Conservation (phyloP, 495 filamentous ascomycete genomes). For the Aspergillus bertholletiae region DNA sequence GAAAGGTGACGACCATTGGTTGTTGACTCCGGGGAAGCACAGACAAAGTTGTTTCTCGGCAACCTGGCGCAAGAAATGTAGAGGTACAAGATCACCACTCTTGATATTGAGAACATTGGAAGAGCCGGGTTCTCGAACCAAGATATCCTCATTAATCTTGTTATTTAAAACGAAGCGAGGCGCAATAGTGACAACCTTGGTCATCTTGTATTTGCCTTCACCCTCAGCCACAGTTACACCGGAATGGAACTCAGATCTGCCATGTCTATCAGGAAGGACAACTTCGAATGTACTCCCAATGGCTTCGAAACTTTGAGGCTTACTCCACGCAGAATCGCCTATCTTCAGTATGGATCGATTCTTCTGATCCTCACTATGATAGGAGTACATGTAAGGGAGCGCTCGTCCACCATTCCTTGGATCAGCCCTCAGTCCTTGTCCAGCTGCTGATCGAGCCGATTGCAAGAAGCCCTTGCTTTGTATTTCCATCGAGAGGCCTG, state of each 20-base stretch:
- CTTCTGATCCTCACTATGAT: conserved; percentile 74
- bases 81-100: conserved; percentile 69
- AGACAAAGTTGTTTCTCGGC: conserved; percentile 84
- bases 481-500: conserved; percentile 82
- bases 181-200: conserved; percentile 89
- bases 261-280: conserved; percentile 66
- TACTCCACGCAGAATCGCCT: conserved; percentile 90
- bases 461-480: conserved; percentile 86
- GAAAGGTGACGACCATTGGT: conserved; percentile 97
- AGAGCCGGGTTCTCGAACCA: conserved; percentile 85
- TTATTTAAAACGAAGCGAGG: conserved; percentile 95
- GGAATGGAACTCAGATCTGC: conserved; percentile 79
- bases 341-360: conserved; percentile 86
- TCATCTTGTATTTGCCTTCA: conserved; percentile 95
- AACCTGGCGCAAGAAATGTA: conserved; percentile 79
- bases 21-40: conserved; percentile 92
- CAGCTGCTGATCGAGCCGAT: conserved; percentile 73
- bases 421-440: conserved; percentile 61
- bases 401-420: conserved; percentile 52
- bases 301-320: conserved; percentile 96
- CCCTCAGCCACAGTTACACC: conserved; percentile 86
- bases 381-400: conserved; percentile 94
- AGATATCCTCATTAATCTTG: conserved; percentile 80
- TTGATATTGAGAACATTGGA: conserved; percentile 75
- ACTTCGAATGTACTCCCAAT: conserved; percentile 89